Evolutionary conservation across 805 yeast genomes (phyloP).

Genomic region (Saccharomyces kudriavzevii): DNA sequence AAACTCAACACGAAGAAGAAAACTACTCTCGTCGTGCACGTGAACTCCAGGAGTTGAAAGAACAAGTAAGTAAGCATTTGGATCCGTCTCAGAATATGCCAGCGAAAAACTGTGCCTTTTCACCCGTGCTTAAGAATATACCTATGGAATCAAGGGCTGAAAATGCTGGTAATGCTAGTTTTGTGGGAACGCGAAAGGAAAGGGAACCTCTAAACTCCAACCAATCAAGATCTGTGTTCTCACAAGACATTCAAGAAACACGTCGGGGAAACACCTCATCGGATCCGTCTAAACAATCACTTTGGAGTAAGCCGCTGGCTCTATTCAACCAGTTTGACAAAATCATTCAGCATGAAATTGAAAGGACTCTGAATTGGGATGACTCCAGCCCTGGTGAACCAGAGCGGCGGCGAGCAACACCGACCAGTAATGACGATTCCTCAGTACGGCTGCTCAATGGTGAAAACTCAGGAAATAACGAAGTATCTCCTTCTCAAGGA

Average conservation of each 20-base stretch:
- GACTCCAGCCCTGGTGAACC: conserved; percentile 13
- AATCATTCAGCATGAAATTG: conserved; percentile 57
- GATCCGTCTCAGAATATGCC: conserved; percentile 1
- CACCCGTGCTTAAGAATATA: not conserved
- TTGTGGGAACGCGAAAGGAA: not conserved
- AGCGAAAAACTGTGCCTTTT: not conserved
- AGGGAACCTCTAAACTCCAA: not conserved
- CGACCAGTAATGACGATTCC: not conserved
- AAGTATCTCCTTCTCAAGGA: conserved; percentile 14
- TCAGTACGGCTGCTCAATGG: not conserved
- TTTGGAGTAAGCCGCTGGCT: conserved; percentile 48
- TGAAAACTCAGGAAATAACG: not conserved
- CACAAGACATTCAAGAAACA: not conserved
- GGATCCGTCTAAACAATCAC: conserved; percentile 16
- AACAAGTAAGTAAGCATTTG: conserved; percentile 27
- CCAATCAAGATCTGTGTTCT: not conserved
- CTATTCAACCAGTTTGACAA: conserved; percentile 62
- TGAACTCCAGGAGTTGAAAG: conserved; percentile 30
- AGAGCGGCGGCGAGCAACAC: not conserved
- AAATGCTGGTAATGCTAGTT: not conserved
- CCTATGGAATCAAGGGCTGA: not conserved
- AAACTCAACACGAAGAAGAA: conserved; percentile 43
- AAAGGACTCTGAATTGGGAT: conserved; percentile 38
- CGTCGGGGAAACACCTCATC: not conserved
- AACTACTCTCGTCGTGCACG: conserved; percentile 36